Evolutionary conservation across 345 rosid species (phyloP).

Genomic region (Turnera subulata): DNA sequence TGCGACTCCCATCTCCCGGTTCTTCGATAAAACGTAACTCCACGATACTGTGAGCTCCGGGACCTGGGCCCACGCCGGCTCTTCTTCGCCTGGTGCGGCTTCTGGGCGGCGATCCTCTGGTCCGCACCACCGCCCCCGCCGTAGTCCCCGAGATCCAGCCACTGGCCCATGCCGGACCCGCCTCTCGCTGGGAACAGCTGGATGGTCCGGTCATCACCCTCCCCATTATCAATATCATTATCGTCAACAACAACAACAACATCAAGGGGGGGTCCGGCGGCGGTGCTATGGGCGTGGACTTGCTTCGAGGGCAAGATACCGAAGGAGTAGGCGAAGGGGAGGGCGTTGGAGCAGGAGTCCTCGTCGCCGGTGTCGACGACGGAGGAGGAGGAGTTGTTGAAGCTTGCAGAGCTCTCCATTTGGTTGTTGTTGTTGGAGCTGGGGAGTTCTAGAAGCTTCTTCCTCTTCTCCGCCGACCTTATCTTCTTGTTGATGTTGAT

Average conservation of each 20-base stretch:
- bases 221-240: constrained; percentile 4
- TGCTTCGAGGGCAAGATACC: constrained; percentile 19
- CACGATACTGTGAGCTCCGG: constrained; percentile 91
- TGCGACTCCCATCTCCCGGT: constrained; percentile 99
- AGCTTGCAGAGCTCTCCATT: constrained; percentile 37
- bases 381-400: constrained; percentile 31
- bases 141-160: constrained; percentile 34
- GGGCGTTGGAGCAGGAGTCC: constrained; percentile 30
- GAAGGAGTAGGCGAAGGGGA: constrained; percentile 25
- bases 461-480: constrained; percentile 2
- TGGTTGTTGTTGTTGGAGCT: too few species aligned
- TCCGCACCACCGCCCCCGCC: constrained; percentile 17
- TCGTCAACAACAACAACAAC: not conserved
- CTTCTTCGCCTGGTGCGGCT: constrained; percentile 40
- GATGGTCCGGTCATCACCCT: constrained; percentile 23
- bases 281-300: too few species aligned
- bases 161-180: constrained; percentile 9
- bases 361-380: constrained; percentile 28
- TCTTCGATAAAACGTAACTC: constrained; percentile 93
- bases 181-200: constrained; percentile 39
- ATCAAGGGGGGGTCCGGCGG: too few species aligned
- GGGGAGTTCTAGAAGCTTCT: constrained; percentile 5
- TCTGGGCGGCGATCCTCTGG: constrained; percentile 20
- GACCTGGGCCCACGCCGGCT: constrained; percentile 96
- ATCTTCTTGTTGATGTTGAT: not conserved